Base-by-base conservation (phyloP, 805 yeast genomes). In the Pichia deserticola region DNA sequence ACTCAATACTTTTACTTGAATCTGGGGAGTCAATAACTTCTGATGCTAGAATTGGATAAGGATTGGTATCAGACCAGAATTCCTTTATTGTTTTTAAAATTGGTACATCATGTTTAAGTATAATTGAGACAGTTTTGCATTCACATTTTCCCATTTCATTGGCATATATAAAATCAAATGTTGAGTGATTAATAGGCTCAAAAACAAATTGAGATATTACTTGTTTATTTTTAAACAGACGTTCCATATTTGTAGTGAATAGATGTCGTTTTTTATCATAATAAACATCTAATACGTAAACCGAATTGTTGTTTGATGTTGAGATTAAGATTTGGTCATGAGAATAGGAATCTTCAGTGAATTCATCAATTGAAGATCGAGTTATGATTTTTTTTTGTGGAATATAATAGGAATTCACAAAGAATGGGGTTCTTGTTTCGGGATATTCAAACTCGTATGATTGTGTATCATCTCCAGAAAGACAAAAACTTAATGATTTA, bases 321-420 rank as follows among this genome's bases (percentile, higher is more conserved):
- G 68, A 60, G 8, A 66, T 40, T 5, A 66, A 52, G 0, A 66
- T 50, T 49, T 66, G 70, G 48, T 66, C 69, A 25, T 52, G 48
- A n/a, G 35, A 49, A 11, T 48, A 43, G 8, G 53, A 48, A 1
- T 53, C 47, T 34, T 56, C 51, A 30, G 54, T 41, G 35, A 57
- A 54, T 28, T 56, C 51, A 5, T 36, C 33, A 33, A 34, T 34
- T 5, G 45, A 42, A 5, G 30, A 34, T 4, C 29, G 15, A 13
- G 45, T 43, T 10, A 12, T 43, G 10, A 66, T 54, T 8, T 38
- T 49, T 5, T 42, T 36, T 6, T 45, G 49, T 1, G 69, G 69
- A 3, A 59, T 42, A 49, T 61, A 64, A 48, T 55, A 66, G 6
- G 65, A 48, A 10, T 54, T 56, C 49, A 27, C 33, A 29, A 25